Base-by-base conservation (phyloP, 768 basidiomycete species). In the Auricularia sp. region DNA sequence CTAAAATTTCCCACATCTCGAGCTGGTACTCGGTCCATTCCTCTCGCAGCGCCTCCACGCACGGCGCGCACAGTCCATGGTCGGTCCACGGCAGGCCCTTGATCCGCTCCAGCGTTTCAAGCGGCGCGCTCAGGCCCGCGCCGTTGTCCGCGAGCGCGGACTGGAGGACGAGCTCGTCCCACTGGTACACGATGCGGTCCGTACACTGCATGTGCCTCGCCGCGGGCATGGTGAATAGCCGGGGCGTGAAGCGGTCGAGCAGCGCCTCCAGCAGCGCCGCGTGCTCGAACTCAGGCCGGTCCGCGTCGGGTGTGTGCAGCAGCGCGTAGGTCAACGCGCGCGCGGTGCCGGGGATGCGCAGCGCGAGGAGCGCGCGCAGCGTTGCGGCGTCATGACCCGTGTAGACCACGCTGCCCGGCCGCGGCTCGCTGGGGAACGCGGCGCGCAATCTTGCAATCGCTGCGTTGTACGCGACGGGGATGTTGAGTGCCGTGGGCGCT, bases 141-240 rank as follows among this genome's bases (percentile, higher is more conserved):
- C 87, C 86, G 64, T 82, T 81, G 64, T 79, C 76, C 18, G 78
- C 80, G 29, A 91, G 77, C 0, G 87, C 87, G 11, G 85, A 86
- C 61, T 83, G 77, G 44, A 87, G 85, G n/a, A 91, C 87, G 44
- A 83, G 76, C 29, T 78, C 66, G 81, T 89, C 87, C 90, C 89
- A 91, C 62, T 74, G 77, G 61, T 86, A 86, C 1, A 88, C 90
- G 63, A 91, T 79, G 0, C 83, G 74, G 70, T 89, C 84, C 3
- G 88, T 90, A 73, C 90, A 91, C 3, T 75, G 74, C 87, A 89
- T 89, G 70, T 90, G 90, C 1, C 77, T 75, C n/a, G 85, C 84
- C 5, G 84, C 79, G 3, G 86, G 81, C 34, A 87, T 82, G 1
- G 88, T 88, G 72, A 91, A 91, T 0, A 91, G 74, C 42, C 85